Evolutionary conservation across 2,329 filamentous ascomycete genomes (phyloP).

Genomic region (Incumbomyces lentus): DNA sequence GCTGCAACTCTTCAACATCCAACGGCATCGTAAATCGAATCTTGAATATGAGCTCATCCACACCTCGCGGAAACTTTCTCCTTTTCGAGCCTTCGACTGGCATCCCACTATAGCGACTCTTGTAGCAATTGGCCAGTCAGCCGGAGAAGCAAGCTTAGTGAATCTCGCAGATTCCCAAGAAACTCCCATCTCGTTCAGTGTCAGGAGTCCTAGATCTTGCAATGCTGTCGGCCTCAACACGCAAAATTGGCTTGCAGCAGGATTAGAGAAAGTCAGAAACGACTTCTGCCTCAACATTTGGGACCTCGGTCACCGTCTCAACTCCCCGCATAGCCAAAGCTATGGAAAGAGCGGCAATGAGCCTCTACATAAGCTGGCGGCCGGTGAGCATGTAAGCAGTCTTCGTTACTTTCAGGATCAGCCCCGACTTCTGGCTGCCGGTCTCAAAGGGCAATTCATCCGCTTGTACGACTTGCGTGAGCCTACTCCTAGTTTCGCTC

Average conservation of each 20-base stretch:
- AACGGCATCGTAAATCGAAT: slow-evolving; percentile 27
- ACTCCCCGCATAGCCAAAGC: slow-evolving; percentile 24
- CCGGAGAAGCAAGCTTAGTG: slow-evolving; percentile 51
- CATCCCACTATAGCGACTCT: slow-evolving; percentile 48
- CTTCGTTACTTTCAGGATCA: slow-evolving; percentile 53
- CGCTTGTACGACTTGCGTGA: slow-evolving; percentile 53
- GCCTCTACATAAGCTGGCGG: slow-evolving; percentile 50
- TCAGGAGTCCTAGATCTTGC: slow-evolving; percentile 53
- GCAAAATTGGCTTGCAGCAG: slow-evolving; percentile 48
- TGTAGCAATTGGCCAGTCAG: slow-evolving; percentile 51
- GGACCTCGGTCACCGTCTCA: slow-evolving; percentile 44
- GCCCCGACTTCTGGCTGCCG: slow-evolving; percentile 51
- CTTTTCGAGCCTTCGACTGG: slow-evolving; percentile 58
- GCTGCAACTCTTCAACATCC: slow-evolving; percentile 48
- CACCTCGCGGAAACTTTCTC: slow-evolving; percentile 45
- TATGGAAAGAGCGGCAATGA: slow-evolving; percentile 24
- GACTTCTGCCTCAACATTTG: slow-evolving; percentile 57
- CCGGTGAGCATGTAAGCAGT: slow-evolving; percentile 52
- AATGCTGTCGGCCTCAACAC: slow-evolving; percentile 54
- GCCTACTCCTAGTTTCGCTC: slow-evolving; percentile 26
- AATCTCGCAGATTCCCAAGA: slow-evolving; percentile 43
- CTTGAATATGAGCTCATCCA: slow-evolving; percentile 45
- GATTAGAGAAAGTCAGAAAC: slow-evolving; percentile 52
- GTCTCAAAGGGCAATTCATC: slow-evolving; percentile 50
- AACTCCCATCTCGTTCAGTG: slow-evolving; percentile 42